A percentile compares a stretch with the other conserved stretches of the same genome.
Evolutionary conservation across 2,329 filamentous ascomycete species (phyloP).

Genomic region (Emergomyces orientalis): DNA sequence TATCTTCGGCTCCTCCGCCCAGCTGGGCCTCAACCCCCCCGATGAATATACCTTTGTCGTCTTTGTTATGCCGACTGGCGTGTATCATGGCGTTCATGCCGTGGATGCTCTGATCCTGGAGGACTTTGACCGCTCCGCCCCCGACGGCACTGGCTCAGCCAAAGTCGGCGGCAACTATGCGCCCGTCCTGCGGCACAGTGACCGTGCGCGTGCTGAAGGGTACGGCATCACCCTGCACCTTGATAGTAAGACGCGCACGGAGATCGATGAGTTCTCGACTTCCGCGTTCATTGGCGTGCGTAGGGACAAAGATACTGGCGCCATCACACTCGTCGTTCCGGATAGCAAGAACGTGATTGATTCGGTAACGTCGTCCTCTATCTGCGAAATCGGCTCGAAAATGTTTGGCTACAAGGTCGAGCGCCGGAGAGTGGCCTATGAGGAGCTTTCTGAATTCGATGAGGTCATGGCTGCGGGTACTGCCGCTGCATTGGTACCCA

Average conservation of each 20-base stretch:
- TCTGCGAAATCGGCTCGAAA: constrained; percentile 59
- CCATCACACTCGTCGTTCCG: constrained; percentile 70
- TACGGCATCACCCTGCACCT: constrained; percentile 93
- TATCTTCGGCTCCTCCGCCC: constrained; percentile 76
- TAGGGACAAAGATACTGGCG: constrained; percentile 43
- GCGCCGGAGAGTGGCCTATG: constrained; percentile 53
- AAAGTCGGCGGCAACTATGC: constrained; percentile 96
- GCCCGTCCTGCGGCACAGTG: constrained; percentile 79
- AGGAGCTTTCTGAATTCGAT: constrained; percentile 52
- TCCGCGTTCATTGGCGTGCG: constrained; percentile 81
- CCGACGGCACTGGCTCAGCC: constrained; percentile 79
- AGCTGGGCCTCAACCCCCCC: constrained; percentile 75
- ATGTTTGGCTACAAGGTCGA: constrained; percentile 80
- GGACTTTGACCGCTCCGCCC: constrained; percentile 88
- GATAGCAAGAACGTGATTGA: constrained; percentile 82
- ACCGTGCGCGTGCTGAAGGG: constrained; percentile 65
- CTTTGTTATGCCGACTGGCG: constrained; percentile 82
- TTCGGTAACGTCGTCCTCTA: constrained; percentile 71
- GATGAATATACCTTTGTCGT: constrained; percentile 90
- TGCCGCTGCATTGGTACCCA: constrained; percentile 81
- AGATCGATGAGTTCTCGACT: constrained; percentile 93
- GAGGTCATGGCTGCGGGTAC: constrained; percentile 91
- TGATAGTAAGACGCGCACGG: constrained; percentile 71
- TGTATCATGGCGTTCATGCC: constrained; percentile 83
- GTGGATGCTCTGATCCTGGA: constrained; percentile 85